Base-by-base conservation (phyloP, 345 rosid genomes). In the Physaria fendleri region DNA sequence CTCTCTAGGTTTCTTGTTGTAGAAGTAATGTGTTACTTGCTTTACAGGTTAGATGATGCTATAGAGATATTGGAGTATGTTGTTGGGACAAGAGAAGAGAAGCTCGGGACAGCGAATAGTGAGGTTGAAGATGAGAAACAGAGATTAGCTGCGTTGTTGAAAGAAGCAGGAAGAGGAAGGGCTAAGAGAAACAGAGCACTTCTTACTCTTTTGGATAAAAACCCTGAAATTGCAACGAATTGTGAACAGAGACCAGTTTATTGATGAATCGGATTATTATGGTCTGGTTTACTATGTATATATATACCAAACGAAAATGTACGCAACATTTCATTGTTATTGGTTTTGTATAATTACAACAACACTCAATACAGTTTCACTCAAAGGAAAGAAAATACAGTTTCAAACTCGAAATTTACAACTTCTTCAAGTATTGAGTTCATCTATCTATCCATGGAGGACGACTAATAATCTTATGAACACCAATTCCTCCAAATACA, bases 31-130 rank as follows among this genome's bases (percentile, higher is more conserved):
- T 47, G 40, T 55, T 55, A 33, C 4, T 67, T 37, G 54, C 18
- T 63, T 50, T 9, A 23, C 82, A 89, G 99, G 78, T 64, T 81
- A 59, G 91, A 82, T 50, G 97, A 89, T 66, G 99, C 99, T n/a
- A 93, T 89, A 57, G 85, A 82, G 60, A 79, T 93, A 55, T 37
- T 93, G 65, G 95, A 93, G 50, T 71, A 76, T 59, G 84, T 93
- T 41, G 95, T 93, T 49, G 87, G 83, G 3, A 82, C 84, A 77
- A 89, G 97, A 77, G 99, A 93, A 48, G 89, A 93, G 76, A 89
- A 93, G 78, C 94, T 93, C 4, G 99, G 99, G 71, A 93, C 95
- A 1, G 97, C 95, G 45, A 85, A 85, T 78, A 94, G 97, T 1
- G 97, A 93, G 43, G 99, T 87, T 41, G 81, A 75, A 1, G 94